Conservation (phyloP, 108 stramenopile species). For the Mediolabrus comicus region DNA sequence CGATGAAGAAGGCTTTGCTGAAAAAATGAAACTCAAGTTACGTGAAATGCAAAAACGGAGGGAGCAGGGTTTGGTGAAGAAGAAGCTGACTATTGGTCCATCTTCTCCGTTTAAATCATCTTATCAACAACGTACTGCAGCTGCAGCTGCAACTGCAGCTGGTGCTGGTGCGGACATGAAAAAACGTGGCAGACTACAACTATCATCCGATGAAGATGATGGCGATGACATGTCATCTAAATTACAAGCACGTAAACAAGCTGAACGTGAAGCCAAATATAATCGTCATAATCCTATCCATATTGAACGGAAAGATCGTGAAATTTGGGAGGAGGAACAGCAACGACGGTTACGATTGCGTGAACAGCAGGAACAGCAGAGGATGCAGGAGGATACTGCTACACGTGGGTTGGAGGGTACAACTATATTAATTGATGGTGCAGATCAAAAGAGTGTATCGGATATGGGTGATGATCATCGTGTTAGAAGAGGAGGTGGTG, state of each 20-base stretch:
- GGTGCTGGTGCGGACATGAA: no score
- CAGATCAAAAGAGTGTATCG: constrained; percentile 20
- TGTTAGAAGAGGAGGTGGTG: background rate
- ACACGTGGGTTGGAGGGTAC: constrained; percentile 19
- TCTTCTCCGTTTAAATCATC: background rate
- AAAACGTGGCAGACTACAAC: background rate
- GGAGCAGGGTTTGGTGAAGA: background rate
- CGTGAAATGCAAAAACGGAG: background rate
- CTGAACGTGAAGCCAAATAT: background rate
- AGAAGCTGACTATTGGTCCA: background rate
- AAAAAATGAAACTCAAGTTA: background rate
- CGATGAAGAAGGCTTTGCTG: background rate
- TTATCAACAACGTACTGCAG: background rate
- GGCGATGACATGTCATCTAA: background rate
- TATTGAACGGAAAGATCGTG: constrained; percentile 11
- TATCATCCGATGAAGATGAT: background rate
- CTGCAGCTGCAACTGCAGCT: no score
- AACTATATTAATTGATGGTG: constrained; percentile 5
- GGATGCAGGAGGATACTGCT: constrained; percentile 3
- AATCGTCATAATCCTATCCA: background rate
- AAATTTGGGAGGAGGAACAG: constrained; percentile 2
- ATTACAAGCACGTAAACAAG: background rate
- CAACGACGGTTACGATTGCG: no score
- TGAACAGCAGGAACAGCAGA: background rate
- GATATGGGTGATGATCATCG: constrained; percentile 17